Percentiles rank a stretch among this genome's conserved stretches.
phyloP scores from a whole-genome alignment of 163 green algal species.

The Volvox carteri region DNA sequence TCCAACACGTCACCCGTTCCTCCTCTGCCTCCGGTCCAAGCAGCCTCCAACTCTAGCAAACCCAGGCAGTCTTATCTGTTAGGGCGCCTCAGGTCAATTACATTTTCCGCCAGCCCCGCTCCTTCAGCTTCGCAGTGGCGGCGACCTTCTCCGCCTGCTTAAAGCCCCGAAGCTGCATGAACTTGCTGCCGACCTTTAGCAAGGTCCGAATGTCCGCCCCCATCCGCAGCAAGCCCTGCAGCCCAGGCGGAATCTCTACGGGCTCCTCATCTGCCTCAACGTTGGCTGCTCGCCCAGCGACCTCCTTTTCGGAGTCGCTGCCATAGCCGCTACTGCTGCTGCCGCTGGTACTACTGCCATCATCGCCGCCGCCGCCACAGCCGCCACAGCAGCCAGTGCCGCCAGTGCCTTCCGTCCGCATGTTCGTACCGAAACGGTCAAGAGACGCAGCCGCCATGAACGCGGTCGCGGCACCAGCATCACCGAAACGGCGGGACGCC shows the following conservation, averaged over 20 bases:
- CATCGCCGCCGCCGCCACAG: neutral
- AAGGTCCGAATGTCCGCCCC: neutral
- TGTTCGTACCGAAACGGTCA: neutral
- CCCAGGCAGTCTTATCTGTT: no score
- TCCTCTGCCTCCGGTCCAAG: no score
- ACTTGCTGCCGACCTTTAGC: neutral
- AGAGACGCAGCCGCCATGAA: neutral
- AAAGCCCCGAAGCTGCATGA: neutral
- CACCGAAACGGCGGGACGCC: neutral
- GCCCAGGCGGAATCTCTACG: neutral
- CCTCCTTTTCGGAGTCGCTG: neutral
- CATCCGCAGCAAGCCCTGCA: neutral
- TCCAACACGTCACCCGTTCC: no score
- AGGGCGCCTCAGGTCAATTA: no score
- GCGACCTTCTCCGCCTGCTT: neutral
- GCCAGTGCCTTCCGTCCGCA: neutral
- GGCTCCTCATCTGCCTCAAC: neutral
- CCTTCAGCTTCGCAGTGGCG: neutral
- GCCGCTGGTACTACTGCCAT: neutral
- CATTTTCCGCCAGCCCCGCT: neutral
- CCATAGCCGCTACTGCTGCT: neutral
- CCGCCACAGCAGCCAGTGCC: neutral
- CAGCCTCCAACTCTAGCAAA: no score
- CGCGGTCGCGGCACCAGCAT: no score
- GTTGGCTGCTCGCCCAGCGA: no score